Conservation (phyloP, 495 filamentous ascomycete species). For the Penicillium pancosmium region DNA sequence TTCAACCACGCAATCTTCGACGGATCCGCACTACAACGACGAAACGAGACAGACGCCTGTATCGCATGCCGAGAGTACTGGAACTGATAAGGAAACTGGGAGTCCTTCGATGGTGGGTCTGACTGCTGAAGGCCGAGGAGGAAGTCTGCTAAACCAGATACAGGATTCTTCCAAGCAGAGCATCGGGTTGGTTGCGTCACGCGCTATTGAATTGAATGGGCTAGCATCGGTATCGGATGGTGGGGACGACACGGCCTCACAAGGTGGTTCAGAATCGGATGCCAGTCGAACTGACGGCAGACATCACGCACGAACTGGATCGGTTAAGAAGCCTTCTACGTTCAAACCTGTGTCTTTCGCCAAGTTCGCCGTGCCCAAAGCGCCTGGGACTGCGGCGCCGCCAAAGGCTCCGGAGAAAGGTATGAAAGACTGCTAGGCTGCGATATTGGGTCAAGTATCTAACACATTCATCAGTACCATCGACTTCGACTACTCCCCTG, state of each 20-base stretch:
- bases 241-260: slow-evolving; percentile 49
- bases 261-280: slow-evolving; percentile 52
- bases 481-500: slow-evolving; percentile 43
- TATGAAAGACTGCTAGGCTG: slow-evolving; percentile 24
- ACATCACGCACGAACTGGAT: slow-evolving; percentile 66
- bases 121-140: slow-evolving; percentile 3
- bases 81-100: slow-evolving; percentile 34
- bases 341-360: slow-evolving; percentile 97
- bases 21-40: slow-evolving; percentile 29
- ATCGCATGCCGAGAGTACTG: slow-evolving; percentile 25
- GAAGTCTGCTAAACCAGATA: slow-evolving; percentile 24
- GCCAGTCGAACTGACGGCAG: slow-evolving; percentile 56
- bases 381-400: slow-evolving; percentile 54
- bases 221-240: slow-evolving; percentile 44
- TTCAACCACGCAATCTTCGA: slow-evolving; percentile 31
- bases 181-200: slow-evolving; percentile 38
- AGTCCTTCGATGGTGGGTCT: slow-evolving; percentile 37
- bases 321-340: slow-evolving; percentile 78
- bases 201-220: slow-evolving; percentile 50
- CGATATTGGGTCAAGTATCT: slow-evolving; percentile 15
- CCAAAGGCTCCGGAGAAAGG: slow-evolving; percentile 61
- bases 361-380: slow-evolving; percentile 62
- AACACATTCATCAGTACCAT: slow-evolving; percentile 37
- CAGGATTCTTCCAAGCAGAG: slow-evolving; percentile 42
- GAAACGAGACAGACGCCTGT: slow-evolving; percentile 24